Conservation (phyloP, 192 early-diverging fungal species). For the Anaeromyces robustus region DNA sequence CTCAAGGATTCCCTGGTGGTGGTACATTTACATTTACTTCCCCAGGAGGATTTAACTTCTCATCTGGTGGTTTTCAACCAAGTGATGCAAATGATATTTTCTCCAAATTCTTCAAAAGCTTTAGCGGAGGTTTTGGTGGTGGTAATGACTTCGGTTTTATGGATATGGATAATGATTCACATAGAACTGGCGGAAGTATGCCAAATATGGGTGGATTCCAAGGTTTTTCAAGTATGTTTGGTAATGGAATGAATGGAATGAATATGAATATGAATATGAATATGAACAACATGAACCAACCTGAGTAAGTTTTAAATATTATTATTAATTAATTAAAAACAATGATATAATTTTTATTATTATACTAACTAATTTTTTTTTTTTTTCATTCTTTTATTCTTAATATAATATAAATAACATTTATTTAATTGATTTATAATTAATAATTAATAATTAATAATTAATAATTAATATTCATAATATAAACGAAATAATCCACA, state of each 20-base stretch:
- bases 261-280: conserved; percentile 9
- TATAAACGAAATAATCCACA: too few relatives aligned
- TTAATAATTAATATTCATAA: too few relatives aligned
- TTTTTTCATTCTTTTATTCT: too few relatives aligned
- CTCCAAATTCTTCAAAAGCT: conserved; percentile 61
- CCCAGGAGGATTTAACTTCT: conserved; percentile 14
- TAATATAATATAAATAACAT: too few relatives aligned
- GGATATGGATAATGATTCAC: conserved; percentile 13
- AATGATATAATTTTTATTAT: too few relatives aligned
- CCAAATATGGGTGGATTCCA: conserved; percentile 18
- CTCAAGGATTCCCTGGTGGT: conserved; percentile 29
- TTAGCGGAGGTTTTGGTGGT: conserved; percentile 34
- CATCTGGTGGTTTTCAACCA: conserved; percentile 44
- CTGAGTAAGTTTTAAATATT: not conserved
- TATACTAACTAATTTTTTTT: too few relatives aligned
- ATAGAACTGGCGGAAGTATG: conserved; percentile 15
- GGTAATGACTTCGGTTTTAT: conserved; percentile 14
- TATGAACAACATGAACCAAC: conserved; percentile 5
- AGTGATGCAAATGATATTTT: conserved; percentile 85
- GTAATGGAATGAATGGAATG: conserved; percentile 16
- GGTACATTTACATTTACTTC: conserved; percentile 52
- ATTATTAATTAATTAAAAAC: too few relatives aligned
- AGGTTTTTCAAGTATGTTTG: conserved; percentile 17
- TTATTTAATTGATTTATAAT: too few relatives aligned
- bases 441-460: too few relatives aligned